Evolutionary conservation across 2,329 filamentous ascomycete genomes (phyloP).

Genomic region (Alternaria consortialis): DNA sequence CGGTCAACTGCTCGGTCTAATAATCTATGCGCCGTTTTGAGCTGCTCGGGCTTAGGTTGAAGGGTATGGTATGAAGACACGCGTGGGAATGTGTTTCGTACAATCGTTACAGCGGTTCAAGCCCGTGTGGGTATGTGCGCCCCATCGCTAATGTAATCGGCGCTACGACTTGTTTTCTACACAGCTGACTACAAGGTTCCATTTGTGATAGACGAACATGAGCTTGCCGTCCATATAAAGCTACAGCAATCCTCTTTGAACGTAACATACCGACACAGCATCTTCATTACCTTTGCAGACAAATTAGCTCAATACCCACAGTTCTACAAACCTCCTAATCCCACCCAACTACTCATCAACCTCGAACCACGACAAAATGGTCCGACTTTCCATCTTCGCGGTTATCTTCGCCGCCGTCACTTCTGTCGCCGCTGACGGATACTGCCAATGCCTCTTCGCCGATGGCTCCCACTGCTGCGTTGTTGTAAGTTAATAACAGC

Average conservation of each 20-base stretch:
- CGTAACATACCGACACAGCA: not conserved
- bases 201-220: conserved; percentile 5
- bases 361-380: conserved; percentile 6
- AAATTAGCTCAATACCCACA: not conserved
- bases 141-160: not conserved
- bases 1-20: not conserved
- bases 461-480: conserved; percentile 16
- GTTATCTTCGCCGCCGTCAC: conserved; percentile 5
- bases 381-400: conserved; percentile 4
- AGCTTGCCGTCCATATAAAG: conserved; percentile 3
- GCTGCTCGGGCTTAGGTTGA: not conserved
- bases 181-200: conserved; percentile 1
- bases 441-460: conserved; percentile 10
- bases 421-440: conserved; percentile 10
- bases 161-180: not conserved
- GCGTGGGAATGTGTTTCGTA: not conserved
- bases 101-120: not conserved
- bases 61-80: not conserved
- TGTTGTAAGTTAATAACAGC: conserved; percentile 4
- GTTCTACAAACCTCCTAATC: not conserved
- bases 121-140: not conserved
- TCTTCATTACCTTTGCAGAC: not conserved
- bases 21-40: not conserved
- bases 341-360: not conserved
- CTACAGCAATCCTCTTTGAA: not conserved